Base-by-base conservation (phyloP, 2,329 filamentous ascomycete species). In the Colletotrichum costaricense region DNA sequence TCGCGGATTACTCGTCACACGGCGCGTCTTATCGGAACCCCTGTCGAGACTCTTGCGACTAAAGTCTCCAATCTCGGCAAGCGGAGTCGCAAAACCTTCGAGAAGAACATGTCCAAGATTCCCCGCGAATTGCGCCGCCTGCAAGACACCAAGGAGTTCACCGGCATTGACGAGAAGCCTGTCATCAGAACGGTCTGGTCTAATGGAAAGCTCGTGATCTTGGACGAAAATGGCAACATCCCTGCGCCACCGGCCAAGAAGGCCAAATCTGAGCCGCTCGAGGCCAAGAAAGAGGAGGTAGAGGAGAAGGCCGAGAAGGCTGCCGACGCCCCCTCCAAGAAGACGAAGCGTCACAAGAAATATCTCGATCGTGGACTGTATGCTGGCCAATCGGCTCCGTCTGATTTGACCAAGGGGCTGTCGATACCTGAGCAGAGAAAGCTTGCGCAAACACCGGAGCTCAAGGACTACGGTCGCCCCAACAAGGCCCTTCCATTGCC, bases 341-440 rank as follows among this genome's bases (percentile, higher is more conserved):
- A 82, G 74, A 82, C 84, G 75, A 84, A 88, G 69, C 87, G 86
- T 49, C 83, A 86, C 64, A 97, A 97, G 86, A 92, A 91, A 76
- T 98, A 94, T 89, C 86, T 97, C 67, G 87, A 88, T 65, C 94
- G 95, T 80, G 97, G 96, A 11, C 87, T 98, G 16, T 98, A 97
- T 79, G 92, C 94, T 0, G 97, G 97, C 33, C 96, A 98, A 81
- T 87, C 92, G 35, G 83, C 83, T 7, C 88, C 88, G 0, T 75
- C 79, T 7, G 87, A 90, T 69, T 79, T 85, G 8, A 80, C 80
- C 58, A 84, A 86, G 76, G 86, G 88, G 5, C 82, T 91, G n/a
- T 55, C 66, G 35, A 87, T 84, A 3, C 67, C 82, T 2, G 88
- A 89, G 79, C 90, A 87, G 81, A 90, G 88, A 81, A 84, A 82